phyloP scores from a whole-genome alignment of 306 rosid species.

The Begonia masoniana region DNA sequence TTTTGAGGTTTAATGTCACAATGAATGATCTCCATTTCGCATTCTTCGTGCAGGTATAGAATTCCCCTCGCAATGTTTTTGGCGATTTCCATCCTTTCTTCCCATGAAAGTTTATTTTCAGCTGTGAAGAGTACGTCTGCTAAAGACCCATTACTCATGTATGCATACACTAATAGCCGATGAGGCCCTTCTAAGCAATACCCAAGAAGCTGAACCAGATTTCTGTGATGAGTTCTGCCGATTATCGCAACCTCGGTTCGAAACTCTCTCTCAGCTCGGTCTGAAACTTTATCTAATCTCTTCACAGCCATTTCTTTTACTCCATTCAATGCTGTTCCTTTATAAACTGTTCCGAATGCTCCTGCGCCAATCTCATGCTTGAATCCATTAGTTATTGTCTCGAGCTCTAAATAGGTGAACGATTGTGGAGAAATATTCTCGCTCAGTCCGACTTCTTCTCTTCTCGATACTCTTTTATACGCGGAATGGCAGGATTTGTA shows the following conservation, averaged over 20 bases:
- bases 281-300: slow-evolving; percentile 3
- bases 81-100: slow-evolving; percentile 10
- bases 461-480: not conserved
- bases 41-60: slow-evolving; percentile 22
- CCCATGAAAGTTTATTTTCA: slow-evolving; percentile 5
- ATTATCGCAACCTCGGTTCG: slow-evolving; percentile 13
- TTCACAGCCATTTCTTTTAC: slow-evolving; percentile 14
- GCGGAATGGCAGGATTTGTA: not conserved
- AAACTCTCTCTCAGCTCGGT: slow-evolving; percentile 15
- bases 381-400: slow-evolving; percentile 13
- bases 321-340: slow-evolving; percentile 2
- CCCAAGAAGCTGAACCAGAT: slow-evolving; percentile 14
- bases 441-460: not conserved
- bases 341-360: slow-evolving; percentile 13
- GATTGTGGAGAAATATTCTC: not conserved
- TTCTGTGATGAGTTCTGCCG: slow-evolving; percentile 19
- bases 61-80: slow-evolving; percentile 14
- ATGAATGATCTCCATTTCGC: slow-evolving; percentile 14
- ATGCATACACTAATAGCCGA: slow-evolving; percentile 13
- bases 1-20: slow-evolving; percentile 26
- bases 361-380: slow-evolving; percentile 17
- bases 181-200: slow-evolving; percentile 7
- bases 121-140: slow-evolving; percentile 16
- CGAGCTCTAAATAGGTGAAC: slow-evolving; percentile 9
- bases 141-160: slow-evolving; percentile 15